phyloP scores from a whole-genome alignment of 345 rosid species.

The Aegle marmelos region DNA sequence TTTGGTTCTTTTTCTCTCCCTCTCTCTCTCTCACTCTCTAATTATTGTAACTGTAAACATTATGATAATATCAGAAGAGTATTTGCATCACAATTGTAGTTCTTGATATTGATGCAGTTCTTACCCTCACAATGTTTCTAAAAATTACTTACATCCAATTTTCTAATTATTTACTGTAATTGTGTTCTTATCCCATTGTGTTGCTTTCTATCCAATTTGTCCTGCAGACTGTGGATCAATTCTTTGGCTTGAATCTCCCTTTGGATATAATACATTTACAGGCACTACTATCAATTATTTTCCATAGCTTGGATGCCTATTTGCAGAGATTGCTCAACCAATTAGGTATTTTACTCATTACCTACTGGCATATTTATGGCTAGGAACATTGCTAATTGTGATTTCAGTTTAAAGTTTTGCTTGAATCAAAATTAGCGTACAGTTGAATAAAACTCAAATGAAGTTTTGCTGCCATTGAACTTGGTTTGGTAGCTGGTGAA shows the following conservation, averaged over 20 bases:
- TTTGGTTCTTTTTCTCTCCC: no score
- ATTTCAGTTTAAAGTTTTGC: neutral
- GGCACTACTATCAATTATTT: constrained; percentile 85
- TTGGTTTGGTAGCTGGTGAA: neutral
- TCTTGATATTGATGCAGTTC: neutral
- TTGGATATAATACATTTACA: constrained; percentile 91
- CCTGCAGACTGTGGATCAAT: constrained; percentile 91
- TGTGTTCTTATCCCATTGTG: constrained; percentile 1
- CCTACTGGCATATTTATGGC: neutral
- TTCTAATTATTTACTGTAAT: neutral
- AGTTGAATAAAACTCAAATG: neutral
- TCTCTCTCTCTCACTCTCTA: no score
- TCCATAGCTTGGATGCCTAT: constrained; percentile 82
- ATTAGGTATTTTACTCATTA: constrained; percentile 55
- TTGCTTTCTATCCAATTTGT: constrained; percentile 10
- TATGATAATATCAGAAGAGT: neutral
- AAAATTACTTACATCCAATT: neutral
- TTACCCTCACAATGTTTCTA: neutral
- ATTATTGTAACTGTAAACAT: neutral
- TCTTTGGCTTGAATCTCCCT: constrained; percentile 81
- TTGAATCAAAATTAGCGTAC: neutral
- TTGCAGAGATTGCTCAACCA: constrained; percentile 60
- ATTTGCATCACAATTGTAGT: neutral
- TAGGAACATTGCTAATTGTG: neutral
- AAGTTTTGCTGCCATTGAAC: neutral